phyloP scores from a whole-genome alignment of 2,329 filamentous ascomycete species.

The Phaeosphaeria sp. region DNA sequence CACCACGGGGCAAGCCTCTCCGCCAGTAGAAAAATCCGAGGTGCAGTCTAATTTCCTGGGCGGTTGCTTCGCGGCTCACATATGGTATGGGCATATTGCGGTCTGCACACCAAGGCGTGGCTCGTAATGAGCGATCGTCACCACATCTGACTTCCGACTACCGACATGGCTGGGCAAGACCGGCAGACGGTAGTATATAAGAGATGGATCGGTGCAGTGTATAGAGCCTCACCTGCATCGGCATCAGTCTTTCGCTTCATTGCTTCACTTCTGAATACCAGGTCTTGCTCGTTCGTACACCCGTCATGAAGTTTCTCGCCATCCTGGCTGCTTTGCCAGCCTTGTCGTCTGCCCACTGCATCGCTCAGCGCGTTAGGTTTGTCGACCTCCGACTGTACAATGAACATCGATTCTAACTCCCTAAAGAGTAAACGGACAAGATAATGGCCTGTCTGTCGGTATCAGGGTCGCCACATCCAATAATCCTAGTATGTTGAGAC shows the following conservation, averaged over 20 bases:
- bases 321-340: slow-evolving; percentile 38
- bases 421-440: slow-evolving; percentile 39
- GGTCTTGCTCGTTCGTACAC: neutral
- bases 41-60: slow-evolving; percentile 13
- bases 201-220: neutral
- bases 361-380: slow-evolving; percentile 53
- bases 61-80: slow-evolving; percentile 9
- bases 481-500: slow-evolving; percentile 47
- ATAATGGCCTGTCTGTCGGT: slow-evolving; percentile 59
- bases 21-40: slow-evolving; percentile 6
- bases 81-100: slow-evolving; percentile 18
- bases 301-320: slow-evolving; percentile 41
- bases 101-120: slow-evolving; percentile 4
- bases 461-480: slow-evolving; percentile 59
- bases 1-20: neutral
- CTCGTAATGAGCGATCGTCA: slow-evolving; percentile 11
- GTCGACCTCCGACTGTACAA: neutral
- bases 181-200: slow-evolving; percentile 16
- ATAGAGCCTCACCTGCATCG: slow-evolving; percentile 5
- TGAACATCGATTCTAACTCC: slow-evolving; percentile 1
- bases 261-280: neutral
- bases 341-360: slow-evolving; percentile 50
- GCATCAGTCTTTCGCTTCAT: slow-evolving; percentile 4
- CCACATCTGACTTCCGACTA: slow-evolving; percentile 3
- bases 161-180: neutral